Evolutionary conservation across 2,329 filamentous ascomycete genomes (phyloP), one percentile per base, ranked within the genome.

Genomic region (Pestalotiopsis sp.): DNA sequence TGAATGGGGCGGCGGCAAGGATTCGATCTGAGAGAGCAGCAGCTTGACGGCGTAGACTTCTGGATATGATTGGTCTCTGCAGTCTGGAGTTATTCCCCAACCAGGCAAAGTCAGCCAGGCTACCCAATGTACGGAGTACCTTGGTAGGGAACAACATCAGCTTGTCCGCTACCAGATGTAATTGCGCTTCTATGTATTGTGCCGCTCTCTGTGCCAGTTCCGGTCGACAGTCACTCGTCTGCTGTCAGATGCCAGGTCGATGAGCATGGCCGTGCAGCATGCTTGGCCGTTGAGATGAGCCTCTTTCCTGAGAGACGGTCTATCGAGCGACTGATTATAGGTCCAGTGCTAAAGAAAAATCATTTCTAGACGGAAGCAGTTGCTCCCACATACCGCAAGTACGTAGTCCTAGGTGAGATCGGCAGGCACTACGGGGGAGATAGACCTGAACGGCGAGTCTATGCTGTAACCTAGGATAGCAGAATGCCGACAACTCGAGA

Each of bases 181-280:
- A 66, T 66, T 66, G 27, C 41, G 57, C 36, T 66, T 25, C 63
- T 20, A 39, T 66, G 45, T 17, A 17, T 36, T 13, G 20, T 20
- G 20, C 45, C 9, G 45, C 45, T n/a, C 57, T 27, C 57, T 14
- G 12, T n/a, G 25, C 14, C 20, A 60, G 6, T 52, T 9, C 45
- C 17, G 17, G 17, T 14, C 17, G 17, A 62, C 38, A 39, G n/a
- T 9, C 59, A 17, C 25, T 17, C 14, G 27, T 20, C 36, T 11
- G 20, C 39, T 52, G 62, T 64, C 62, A 64, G 39, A 64, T 64
- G 62, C 49, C 38, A 64, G 27, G 49, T 36, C 57, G 17, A 63
- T 41, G 17, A 38, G 12, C 12, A 25, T 25, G 39, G 13, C 9
- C 23, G 25, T 36, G 14, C n/a, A 17, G 25, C n/a, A 36, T 39